Percentiles rank a stretch among this genome's conserved stretches.
These are phyloP conservation scores for Hortiboletus flavorubellus DNA, from an alignment of 768 basidiomycete species.

Conservation along the genomic window DNA sequence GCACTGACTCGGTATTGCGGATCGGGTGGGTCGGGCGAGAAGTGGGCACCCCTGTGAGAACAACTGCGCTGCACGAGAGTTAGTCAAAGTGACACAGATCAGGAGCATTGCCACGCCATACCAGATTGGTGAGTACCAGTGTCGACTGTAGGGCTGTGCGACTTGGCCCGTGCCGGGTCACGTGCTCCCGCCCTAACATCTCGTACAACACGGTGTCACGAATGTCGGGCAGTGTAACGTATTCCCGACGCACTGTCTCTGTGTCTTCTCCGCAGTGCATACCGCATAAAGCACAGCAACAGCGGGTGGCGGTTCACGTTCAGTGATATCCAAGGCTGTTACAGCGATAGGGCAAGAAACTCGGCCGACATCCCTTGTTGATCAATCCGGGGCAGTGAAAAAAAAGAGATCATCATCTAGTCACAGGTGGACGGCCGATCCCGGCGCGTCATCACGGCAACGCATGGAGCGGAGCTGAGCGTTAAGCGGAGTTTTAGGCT, in stretches of 20 bases:
- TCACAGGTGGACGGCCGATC: no score
- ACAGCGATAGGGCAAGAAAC: not conserved
- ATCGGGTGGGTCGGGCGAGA: not conserved
- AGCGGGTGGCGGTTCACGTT: not conserved
- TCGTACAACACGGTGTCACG: no score
- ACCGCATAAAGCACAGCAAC: not conserved
- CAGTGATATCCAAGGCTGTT: not conserved
- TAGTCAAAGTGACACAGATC: conserved; percentile 1
- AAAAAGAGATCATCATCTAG: no score
- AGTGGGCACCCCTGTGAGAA: not conserved
- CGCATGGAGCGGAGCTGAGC: not conserved
- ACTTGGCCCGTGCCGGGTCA: not conserved
- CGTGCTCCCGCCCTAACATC: not conserved
- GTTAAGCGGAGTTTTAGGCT: not conserved
- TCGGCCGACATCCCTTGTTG: not conserved
- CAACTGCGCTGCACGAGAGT: not conserved
- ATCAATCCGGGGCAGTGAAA: not conserved
- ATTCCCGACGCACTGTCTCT: no score
- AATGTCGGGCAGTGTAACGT: no score
- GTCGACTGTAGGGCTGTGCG: not conserved
- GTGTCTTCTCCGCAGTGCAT: no score
- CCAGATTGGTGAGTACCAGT: not conserved
- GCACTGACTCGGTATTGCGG: not conserved
- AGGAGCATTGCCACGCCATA: not conserved
- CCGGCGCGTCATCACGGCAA: not conserved